Base-by-base conservation (phyloP, 805 yeast genomes). In the Candida endomychidarum region DNA sequence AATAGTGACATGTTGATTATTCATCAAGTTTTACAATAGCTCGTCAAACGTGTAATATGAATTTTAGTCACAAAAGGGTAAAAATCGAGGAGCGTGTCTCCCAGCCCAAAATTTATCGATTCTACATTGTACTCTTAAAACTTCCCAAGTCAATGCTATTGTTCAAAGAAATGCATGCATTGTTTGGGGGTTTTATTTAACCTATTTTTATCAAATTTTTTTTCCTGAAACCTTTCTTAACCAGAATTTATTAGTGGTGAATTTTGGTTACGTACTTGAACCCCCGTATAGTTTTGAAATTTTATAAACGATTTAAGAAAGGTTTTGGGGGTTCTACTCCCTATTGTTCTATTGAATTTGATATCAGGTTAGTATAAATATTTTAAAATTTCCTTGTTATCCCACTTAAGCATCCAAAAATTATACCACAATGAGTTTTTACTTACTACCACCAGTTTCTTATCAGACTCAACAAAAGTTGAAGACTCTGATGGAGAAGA, bases 391-490 rank as follows among this genome's bases (percentile, higher is more conserved):
- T 22, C 22, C 35, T 19, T 20, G n/a, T 4, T 12, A 21, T 20
- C 22, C 3, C 5, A 12, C 17, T 14, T 25, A 25, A 28, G 6
- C 20, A n/a, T n/a, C n/a, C n/a, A n/a, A n/a, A n/a, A n/a, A n/a
- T 9, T 11, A 23, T 8, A 23, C n/a, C 17, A 14, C 17, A 27
- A 67, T 67, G 73, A 65, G 63, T 45, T 68, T 62, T 46, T 66
- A 56, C 34, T 53, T 64, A 21, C 67, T 67, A 4, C 72, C 72
- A 1, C 47, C 67, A 15, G 62, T 65, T 38, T 66, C 65, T 49
- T 68, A 63, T 42, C 74, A 68, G 48, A 65, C 66, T 18, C 63
- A 65, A 41, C 70, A 68, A 44, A 65, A 66, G 46, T 37, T 66
- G 23, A 54, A 58, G 28, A 43, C 55, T 14, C 38, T 40, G 21